These are phyloP conservation scores for Sordariomycetes sp. DNA, from an alignment of 2,329 filamentous ascomycete species.

Conservation along the genomic window DNA sequence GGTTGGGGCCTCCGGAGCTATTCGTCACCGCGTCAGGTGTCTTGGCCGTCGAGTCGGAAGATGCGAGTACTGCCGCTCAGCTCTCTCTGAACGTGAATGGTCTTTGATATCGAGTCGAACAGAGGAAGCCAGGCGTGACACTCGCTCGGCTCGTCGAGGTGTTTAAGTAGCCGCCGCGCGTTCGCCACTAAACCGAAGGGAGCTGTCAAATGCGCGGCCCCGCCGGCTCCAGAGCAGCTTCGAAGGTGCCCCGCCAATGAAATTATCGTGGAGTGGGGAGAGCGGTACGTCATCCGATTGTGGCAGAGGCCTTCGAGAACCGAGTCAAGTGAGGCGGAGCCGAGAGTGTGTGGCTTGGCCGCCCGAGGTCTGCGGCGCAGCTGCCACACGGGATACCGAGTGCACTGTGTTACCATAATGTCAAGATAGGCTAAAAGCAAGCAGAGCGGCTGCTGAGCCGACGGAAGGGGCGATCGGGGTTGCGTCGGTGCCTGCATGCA, in stretches of 20 bases:
- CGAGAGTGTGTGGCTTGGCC: no score
- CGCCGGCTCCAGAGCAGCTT: not conserved
- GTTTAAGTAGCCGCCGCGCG: not conserved
- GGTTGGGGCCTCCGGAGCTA: not conserved
- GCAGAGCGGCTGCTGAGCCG: not conserved
- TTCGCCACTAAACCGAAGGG: not conserved
- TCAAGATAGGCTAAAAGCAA: not conserved
- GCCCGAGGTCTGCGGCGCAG: no score
- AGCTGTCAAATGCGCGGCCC: not conserved
- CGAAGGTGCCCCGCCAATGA: not conserved
- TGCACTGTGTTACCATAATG: no score
- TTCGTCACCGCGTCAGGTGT: not conserved
- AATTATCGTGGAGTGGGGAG: not conserved
- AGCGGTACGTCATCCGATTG: not conserved
- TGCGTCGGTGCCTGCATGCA: not conserved
- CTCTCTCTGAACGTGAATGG: not conserved
- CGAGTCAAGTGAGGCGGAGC: not conserved
- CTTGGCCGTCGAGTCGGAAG: not conserved
- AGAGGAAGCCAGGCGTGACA: no score
- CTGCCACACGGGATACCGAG: no score
- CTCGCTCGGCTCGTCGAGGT: not conserved
- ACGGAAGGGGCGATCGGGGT: not conserved
- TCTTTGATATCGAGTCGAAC: no score
- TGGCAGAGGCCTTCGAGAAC: not conserved
- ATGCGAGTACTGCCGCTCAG: constrained; percentile 1